Evolutionary conservation across 169 alveolate species (phyloP).

Genomic region (Perkinsus marinus): DNA sequence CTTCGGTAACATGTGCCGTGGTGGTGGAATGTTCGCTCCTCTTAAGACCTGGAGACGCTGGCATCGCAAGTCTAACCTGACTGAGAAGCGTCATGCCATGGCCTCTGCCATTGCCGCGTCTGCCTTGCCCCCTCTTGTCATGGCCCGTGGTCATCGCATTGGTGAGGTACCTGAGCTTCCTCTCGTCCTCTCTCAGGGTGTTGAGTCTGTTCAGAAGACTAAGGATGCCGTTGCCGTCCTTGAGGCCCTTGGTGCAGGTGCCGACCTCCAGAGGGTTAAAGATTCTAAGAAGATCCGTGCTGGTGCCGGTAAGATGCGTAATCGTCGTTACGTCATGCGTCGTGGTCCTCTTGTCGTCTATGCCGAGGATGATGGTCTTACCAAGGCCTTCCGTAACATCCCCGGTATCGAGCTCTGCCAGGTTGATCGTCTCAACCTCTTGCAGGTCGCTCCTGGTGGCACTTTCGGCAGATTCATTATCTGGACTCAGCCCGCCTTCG

Average conservation of each 20-base stretch:
- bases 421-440: conserved; percentile 87
- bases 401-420: conserved; percentile 87
- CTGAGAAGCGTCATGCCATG: conserved; percentile 91
- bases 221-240: conserved; percentile 71
- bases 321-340: conserved; percentile 79
- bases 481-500: conserved; percentile 90
- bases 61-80: conserved; percentile 89
- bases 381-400: conserved; percentile 91
- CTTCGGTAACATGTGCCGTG: conserved; percentile 96
- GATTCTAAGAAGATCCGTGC: conserved; percentile 66
- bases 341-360: conserved; percentile 93
- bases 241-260: conserved; percentile 67
- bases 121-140: conserved; percentile 87
- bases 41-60: conserved; percentile 91
- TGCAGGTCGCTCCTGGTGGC: conserved; percentile 98
- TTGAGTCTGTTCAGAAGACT: conserved; percentile 51
- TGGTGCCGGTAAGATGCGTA: conserved; percentile 88
- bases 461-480: conserved; percentile 90
- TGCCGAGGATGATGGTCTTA: conserved; percentile 76
- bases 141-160: conserved; percentile 96
- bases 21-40: conserved; percentile 98
- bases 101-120: conserved; percentile 96
- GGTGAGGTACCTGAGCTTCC: conserved; percentile 87
- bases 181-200: conserved; percentile 63
- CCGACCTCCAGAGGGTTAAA: conserved; percentile 64